These are phyloP conservation scores for Radiomyces spectabilis DNA, from an alignment of 192 early-diverging fungal genomes.

Conservation along the genomic window DNA sequence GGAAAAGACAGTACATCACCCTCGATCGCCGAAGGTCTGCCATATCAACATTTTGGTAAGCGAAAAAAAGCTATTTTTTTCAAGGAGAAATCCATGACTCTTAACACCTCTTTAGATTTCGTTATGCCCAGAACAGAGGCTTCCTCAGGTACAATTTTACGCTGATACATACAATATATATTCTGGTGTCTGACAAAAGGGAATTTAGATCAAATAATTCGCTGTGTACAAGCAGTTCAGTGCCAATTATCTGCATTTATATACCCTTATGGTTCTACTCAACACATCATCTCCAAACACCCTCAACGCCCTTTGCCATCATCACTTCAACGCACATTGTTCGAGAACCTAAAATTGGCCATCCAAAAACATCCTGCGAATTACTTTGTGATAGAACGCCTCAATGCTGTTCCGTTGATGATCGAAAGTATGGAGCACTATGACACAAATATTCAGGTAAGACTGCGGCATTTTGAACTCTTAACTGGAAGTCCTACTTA, in stretches of 20 bases:
- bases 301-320: no score
- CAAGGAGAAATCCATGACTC: background rate
- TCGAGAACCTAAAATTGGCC: conserved; percentile 25
- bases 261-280: background rate
- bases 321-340: conserved; percentile 25
- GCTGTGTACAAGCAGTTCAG: conserved; percentile 4
- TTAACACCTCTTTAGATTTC: conserved; percentile 31
- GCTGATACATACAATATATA: background rate
- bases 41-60: conserved; percentile 52
- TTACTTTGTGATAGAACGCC: conserved; percentile 46
- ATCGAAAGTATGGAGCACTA: conserved; percentile 47
- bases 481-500: background rate
- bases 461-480: background rate
- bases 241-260: conserved; percentile 8
- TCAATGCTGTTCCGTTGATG: conserved; percentile 40
- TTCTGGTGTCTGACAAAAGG: background rate
- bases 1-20: conserved; percentile 34
- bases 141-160: conserved; percentile 28
- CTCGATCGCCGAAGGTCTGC: conserved; percentile 32
- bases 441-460: conserved; percentile 34
- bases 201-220: background rate
- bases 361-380: conserved; percentile 47
- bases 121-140: conserved; percentile 28
- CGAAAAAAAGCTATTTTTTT: background rate
- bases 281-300: background rate